Evolutionary conservation across 2,329 filamentous ascomycete species (phyloP).

Genomic region (Fusarium haematococcum): DNA sequence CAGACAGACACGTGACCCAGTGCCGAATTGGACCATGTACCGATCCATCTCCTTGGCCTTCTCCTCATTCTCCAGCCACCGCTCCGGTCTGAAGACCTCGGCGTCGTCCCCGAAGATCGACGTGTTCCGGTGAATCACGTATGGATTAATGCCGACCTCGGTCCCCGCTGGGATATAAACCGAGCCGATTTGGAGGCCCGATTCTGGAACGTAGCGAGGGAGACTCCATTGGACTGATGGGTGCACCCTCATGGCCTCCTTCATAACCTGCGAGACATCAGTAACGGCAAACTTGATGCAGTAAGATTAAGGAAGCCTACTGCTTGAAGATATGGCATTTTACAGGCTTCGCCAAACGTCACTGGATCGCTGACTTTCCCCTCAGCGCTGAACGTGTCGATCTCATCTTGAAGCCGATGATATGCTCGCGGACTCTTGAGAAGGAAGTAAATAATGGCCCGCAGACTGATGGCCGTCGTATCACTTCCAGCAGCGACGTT

Average conservation of each 20-base stretch:
- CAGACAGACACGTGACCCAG: neutral
- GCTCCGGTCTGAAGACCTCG: constrained; percentile 1
- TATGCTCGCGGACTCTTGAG: neutral
- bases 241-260: constrained; percentile 16
- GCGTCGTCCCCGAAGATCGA: constrained; percentile 10
- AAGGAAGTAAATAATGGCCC: constrained; percentile 4
- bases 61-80: constrained; percentile 8
- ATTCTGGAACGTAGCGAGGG: constrained; percentile 1
- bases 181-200: neutral
- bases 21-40: constrained; percentile 9
- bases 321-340: constrained; percentile 19
- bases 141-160: constrained; percentile 14
- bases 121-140: constrained; percentile 4
- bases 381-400: neutral
- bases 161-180: neutral
- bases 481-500: constrained; percentile 14
- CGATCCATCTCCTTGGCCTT: constrained; percentile 1
- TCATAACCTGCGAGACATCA: neutral
- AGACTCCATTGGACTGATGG: constrained; percentile 11
- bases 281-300: neutral
- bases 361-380: constrained; percentile 8
- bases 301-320: neutral
- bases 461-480: constrained; percentile 9
- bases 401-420: neutral
- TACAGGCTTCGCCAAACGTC: constrained; percentile 2